A percentile compares a stretch with the other conserved stretches of the same genome.
Evolutionary conservation across 1,284 basidiomycete genomes (phyloP).

Genomic region (Golubevia sp.): DNA sequence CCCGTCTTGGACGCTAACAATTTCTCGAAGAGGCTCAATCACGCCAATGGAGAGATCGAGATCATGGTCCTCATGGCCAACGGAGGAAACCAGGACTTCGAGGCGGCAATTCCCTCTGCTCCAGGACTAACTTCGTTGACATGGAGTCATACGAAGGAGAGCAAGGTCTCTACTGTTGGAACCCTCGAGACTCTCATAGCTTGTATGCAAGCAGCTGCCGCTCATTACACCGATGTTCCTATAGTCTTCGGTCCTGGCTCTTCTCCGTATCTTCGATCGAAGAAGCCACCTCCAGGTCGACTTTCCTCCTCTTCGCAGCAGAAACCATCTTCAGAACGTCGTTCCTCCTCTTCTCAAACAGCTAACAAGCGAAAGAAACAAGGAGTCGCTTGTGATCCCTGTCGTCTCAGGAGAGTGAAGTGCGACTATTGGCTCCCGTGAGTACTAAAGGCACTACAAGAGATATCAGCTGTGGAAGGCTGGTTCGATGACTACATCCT

Average conservation of each 20-base stretch:
- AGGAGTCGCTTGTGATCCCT: conserved; percentile 57
- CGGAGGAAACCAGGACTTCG: conserved; percentile 28
- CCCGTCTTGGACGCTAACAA: conserved; percentile 46
- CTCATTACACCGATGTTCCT: conserved; percentile 44
- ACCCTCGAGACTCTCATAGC: conserved; percentile 43
- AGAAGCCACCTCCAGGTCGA: too few relatives aligned
- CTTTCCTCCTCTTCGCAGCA: too few relatives aligned
- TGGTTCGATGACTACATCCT: too few relatives aligned
- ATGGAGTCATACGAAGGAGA: conserved; percentile 16
- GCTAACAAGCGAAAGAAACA: conserved; percentile 30
- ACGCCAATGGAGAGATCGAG: conserved; percentile 37
- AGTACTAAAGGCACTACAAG: too few relatives aligned
- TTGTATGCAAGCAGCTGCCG: conserved; percentile 44
- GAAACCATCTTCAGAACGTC: too few relatives aligned
- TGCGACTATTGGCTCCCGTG: too few relatives aligned
- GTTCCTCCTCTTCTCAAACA: too few relatives aligned
- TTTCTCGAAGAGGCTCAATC: conserved; percentile 46
- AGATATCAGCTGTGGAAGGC: too few relatives aligned
- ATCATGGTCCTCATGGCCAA: conserved; percentile 53
- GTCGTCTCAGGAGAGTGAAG: conserved; percentile 50
- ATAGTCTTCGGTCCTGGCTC: conserved; percentile 32
- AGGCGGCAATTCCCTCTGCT: conserved; percentile 10
- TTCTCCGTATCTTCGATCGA: background rate
- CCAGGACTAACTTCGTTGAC: too few relatives aligned
- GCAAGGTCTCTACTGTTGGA: conserved; percentile 39